Conservation (phyloP, 1,284 basidiomycete species). For the Rhodofomes roseus region DNA sequence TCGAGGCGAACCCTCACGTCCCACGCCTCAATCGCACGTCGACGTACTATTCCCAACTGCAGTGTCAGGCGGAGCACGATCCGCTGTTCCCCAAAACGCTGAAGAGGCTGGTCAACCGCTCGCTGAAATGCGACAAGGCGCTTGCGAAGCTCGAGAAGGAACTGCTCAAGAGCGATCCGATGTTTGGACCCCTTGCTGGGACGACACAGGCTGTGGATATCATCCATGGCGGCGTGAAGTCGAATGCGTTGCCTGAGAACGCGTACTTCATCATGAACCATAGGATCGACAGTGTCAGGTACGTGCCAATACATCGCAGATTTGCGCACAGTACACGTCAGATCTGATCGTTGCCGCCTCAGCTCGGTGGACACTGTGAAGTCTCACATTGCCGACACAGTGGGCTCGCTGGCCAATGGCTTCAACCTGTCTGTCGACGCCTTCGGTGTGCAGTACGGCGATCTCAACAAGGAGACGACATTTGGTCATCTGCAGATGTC, state of each 20-base stretch:
- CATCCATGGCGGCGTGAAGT: constrained; percentile 66
- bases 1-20: constrained; percentile 47
- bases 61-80: constrained; percentile 42
- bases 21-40: constrained; percentile 30
- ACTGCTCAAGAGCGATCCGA: constrained; percentile 26
- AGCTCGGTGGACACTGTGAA: constrained; percentile 43
- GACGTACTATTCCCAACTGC: constrained; percentile 25
- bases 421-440: constrained; percentile 53
- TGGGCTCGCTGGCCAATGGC: constrained; percentile 38
- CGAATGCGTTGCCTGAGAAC: constrained; percentile 49
- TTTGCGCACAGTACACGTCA: no score
- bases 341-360: constrained; percentile 24
- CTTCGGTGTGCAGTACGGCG: constrained; percentile 35
- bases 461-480: constrained; percentile 10
- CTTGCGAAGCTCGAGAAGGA: constrained; percentile 38
- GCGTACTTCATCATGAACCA: constrained; percentile 53
- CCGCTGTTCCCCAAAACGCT: constrained; percentile 38
- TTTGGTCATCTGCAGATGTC: constrained; percentile 30
- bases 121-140: constrained; percentile 36
- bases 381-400: constrained; percentile 35
- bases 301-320: background rate
- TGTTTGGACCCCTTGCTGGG: constrained; percentile 39
- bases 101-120: constrained; percentile 32
- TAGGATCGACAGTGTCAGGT: constrained; percentile 42
- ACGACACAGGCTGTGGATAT: constrained; percentile 74